A percentile compares a stretch with the other conserved stretches of the same genome.
These are phyloP conservation scores for Coffea canephora DNA, from an alignment of 257 asterid genomes.

Conservation along the genomic window DNA sequence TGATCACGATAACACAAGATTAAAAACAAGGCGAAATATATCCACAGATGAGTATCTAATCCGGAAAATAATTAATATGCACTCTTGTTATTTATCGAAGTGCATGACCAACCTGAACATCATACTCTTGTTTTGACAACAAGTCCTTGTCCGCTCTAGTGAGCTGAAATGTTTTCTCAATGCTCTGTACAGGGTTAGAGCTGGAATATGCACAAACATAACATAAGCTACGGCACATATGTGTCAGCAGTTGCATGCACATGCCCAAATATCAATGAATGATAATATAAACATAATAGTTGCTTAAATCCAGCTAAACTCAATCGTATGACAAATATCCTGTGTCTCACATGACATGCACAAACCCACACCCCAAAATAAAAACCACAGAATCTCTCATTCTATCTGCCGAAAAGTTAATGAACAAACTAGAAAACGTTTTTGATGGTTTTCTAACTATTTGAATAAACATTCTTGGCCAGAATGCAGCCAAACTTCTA, in stretches of 20 bases:
- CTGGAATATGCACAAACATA: conserved; percentile 36
- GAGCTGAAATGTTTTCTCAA: conserved; percentile 86
- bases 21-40: not conserved
- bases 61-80: not conserved
- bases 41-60: not conserved
- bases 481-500: not conserved
- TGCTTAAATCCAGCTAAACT: not conserved
- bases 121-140: conserved; percentile 74
- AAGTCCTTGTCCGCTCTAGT: conserved; percentile 78
- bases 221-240: not conserved
- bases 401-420: not conserved
- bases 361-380: not conserved
- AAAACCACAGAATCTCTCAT: not conserved
- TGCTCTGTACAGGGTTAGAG: conserved; percentile 75
- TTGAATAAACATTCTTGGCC: not conserved
- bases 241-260: not conserved
- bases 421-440: not conserved
- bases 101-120: conserved; percentile 73
- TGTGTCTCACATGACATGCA: not conserved
- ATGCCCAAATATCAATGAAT: not conserved
- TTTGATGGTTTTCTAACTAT: no score
- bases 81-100: conserved; percentile 9
- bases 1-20: conserved; percentile 26
- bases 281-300: not conserved
- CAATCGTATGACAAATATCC: no score